phyloP scores from a whole-genome alignment of 2,329 filamentous ascomycete genomes.

The Cytospora piceae region DNA sequence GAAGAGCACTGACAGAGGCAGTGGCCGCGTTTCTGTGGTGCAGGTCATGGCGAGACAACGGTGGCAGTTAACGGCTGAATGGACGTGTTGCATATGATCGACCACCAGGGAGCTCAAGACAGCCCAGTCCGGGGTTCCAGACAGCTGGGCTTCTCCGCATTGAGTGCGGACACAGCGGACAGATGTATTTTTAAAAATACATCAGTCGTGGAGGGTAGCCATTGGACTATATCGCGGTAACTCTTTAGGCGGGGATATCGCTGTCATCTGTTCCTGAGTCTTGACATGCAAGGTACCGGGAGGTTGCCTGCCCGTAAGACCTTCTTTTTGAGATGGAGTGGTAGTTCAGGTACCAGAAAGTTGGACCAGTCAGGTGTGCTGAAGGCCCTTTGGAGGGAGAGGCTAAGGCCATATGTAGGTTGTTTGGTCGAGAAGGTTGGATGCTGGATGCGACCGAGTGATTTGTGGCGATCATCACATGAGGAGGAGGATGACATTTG shows the following conservation, averaged over 20 bases:
- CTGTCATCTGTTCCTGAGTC: not conserved
- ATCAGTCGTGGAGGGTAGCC: constrained; percentile 19
- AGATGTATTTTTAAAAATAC: constrained; percentile 6
- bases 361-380: constrained; percentile 14
- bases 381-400: not conserved
- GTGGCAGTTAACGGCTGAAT: too few species aligned
- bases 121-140: constrained; percentile 5
- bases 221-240: constrained; percentile 12
- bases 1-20: constrained; percentile 16
- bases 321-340: constrained; percentile 10
- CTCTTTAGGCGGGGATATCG: not conserved
- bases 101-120: constrained; percentile 12
- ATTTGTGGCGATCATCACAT: not conserved
- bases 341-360: constrained; percentile 19
- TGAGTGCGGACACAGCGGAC: constrained; percentile 9
- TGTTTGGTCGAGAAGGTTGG: not conserved
- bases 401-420: not conserved
- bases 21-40: constrained; percentile 7
- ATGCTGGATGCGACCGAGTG: not conserved
- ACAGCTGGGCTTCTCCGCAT: constrained; percentile 21
- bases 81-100: not conserved
- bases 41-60: not conserved
- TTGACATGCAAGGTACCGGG: constrained; percentile 1
- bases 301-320: not conserved
- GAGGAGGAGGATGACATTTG: not conserved